Base-by-base conservation (phyloP, 2,329 filamentous ascomycete species). In the Sclerotinia glacialis region DNA sequence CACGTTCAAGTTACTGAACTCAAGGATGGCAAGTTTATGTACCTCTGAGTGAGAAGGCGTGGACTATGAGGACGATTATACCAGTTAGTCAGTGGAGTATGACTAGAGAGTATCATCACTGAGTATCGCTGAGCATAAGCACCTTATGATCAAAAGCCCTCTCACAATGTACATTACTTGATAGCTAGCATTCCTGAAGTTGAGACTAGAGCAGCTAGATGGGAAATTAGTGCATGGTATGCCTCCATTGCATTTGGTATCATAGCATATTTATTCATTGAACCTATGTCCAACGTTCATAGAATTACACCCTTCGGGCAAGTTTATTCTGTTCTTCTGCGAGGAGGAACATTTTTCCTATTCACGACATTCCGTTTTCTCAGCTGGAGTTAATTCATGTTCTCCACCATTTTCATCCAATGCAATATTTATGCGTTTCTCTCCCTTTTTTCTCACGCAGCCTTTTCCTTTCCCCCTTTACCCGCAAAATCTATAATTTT, bases 401-500 rank as follows among this genome's bases (percentile, higher is more conserved):
- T 21, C 11, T 16, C 21, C 56, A 37, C 42, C 21, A 23, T 47
- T 42, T 14, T 18, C 28, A 21, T 11, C 14, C 21, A 60, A 34
- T 21, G 14, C 28, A 5, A 26, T 37, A 26, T 49, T n/a, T 47
- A 40, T 54, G 5, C 11, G 6, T 28, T 37, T 12, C 16, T 28
- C 16, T 31, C 12, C 23, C 60, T 12, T 6, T 16, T 0, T 18
- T 31, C 18, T 63, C 59, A 52, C 23, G 16, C 12, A 42, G 23
- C 23, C 34, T 40, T 55, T 31, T 53, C 49, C 44, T 49, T 52
- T 44, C 65, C n/a, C n/a, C n/a, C 46, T 50, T 37, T 23, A 5
- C 50, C 49, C 12, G 67, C 66, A 53, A 72, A 77, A 71, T 77
- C 73, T 26, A 76, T 26, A 47, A 89, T 81, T 68, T 79, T 80